phyloP scores from a whole-genome alignment of 2,329 filamentous ascomycete genomes.

The Penicillium paneum region DNA sequence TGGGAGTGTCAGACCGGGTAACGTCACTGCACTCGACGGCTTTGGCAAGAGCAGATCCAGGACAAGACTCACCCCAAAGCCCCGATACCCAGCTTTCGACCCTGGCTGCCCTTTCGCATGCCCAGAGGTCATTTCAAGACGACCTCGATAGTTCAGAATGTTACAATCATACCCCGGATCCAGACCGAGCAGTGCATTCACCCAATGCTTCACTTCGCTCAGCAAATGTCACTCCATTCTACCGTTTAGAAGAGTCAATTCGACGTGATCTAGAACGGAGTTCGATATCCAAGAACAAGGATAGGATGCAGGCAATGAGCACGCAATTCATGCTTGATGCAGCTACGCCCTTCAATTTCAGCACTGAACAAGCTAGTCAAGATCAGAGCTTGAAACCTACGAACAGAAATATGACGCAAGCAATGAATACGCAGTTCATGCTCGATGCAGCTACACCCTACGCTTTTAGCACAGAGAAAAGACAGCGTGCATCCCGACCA shows the following conservation, averaged over 20 bases:
- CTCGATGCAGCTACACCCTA: constrained; percentile 42
- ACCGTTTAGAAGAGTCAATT: constrained; percentile 19
- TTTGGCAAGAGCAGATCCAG: constrained; percentile 26
- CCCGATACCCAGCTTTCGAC: constrained; percentile 39
- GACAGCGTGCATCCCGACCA: constrained; percentile 10
- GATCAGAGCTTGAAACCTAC: constrained; percentile 4
- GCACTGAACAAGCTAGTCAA: constrained; percentile 17
- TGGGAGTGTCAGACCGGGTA: constrained; percentile 29
- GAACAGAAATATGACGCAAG: constrained; percentile 20
- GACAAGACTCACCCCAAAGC: constrained; percentile 20
- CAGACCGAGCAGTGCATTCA: constrained; percentile 12
- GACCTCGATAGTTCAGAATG: constrained; percentile 33
- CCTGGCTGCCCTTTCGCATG: constrained; percentile 39
- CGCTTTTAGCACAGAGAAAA: constrained; percentile 34
- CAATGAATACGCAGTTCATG: constrained; percentile 42
- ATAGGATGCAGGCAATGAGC: constrained; percentile 30
- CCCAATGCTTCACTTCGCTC: constrained; percentile 13
- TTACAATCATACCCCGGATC: constrained; percentile 11
- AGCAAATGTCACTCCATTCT: constrained; percentile 33
- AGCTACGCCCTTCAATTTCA: constrained; percentile 40
- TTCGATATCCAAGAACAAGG: constrained; percentile 8
- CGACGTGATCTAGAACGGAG: neutral
- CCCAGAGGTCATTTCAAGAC: constrained; percentile 41
- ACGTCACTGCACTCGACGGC: constrained; percentile 42
- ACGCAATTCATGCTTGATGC: constrained; percentile 44